Evolutionary conservation across 257 asterid genomes (phyloP).

Genomic region (Leptodermis oblonga): DNA sequence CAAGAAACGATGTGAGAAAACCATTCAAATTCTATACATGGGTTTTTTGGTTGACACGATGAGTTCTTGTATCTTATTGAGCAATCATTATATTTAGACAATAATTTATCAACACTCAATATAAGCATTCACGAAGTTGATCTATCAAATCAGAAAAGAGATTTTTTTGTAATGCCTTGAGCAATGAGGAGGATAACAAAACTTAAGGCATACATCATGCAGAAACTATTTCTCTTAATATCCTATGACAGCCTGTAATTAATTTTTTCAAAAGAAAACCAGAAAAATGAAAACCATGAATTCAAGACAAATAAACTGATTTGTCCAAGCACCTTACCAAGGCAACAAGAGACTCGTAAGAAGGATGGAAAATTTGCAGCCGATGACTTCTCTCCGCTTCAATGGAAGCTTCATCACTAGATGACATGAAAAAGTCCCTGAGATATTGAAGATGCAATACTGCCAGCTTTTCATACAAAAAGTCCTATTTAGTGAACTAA

Average conservation of each 20-base stretch:
- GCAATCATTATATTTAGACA: constrained; percentile 5
- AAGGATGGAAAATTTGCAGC: constrained; percentile 66
- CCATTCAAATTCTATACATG: neutral
- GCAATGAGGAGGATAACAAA: neutral
- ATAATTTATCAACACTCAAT: no score
- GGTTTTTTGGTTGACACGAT: neutral
- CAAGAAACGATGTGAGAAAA: neutral
- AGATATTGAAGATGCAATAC: constrained; percentile 17
- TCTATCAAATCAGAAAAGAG: neutral
- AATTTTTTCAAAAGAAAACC: neutral
- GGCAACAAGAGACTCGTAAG: constrained; percentile 82
- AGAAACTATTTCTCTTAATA: neutral
- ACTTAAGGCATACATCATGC: neutral
- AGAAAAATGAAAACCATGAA: neutral
- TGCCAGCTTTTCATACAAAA: constrained; percentile 2
- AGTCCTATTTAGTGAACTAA: neutral
- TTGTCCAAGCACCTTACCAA: constrained; percentile 51
- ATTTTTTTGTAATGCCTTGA: neutral
- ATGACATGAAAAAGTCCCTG: constrained; percentile 64
- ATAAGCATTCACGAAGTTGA: constrained; percentile 7
- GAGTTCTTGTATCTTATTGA: neutral
- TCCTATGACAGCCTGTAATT: neutral
- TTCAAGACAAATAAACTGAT: neutral
- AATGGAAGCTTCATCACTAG: constrained; percentile 53
- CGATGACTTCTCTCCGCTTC: constrained; percentile 69